These are phyloP conservation scores for Discostella pseudostelligera DNA, from an alignment of 108 stramenopile species.

Conservation along the genomic window DNA sequence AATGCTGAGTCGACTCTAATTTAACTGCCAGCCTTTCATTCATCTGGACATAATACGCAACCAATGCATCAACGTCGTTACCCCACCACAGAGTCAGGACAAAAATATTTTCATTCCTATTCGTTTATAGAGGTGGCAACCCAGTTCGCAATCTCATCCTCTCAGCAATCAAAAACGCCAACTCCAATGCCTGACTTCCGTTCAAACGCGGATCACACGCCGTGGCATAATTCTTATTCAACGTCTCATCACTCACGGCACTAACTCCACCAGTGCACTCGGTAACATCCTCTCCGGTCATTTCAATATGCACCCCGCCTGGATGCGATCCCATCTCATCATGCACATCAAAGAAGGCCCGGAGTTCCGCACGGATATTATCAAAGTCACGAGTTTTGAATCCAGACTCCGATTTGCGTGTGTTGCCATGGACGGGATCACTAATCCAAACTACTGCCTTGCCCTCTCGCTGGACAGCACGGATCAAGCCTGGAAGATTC, in stretches of 20 bases:
- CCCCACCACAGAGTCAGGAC: too few species aligned
- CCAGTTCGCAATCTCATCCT: conserved; percentile 89
- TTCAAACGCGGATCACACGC: conserved; percentile 98
- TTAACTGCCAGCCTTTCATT: too few species aligned
- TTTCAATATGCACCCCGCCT: conserved; percentile 96
- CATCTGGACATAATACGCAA: too few species aligned
- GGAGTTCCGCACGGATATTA: conserved; percentile 90
- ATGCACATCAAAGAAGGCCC: conserved; percentile 99
- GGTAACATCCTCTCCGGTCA: conserved; percentile 98
- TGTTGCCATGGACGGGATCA: conserved; percentile 99
- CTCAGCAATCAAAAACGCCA: conserved; percentile 96
- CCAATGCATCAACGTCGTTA: too few species aligned
- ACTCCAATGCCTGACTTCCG: conserved; percentile 95
- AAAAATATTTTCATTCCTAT: too few species aligned
- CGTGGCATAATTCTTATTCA: conserved; percentile 88
- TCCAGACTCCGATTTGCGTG: conserved; percentile 90
- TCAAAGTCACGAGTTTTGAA: conserved; percentile 98
- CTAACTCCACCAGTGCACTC: conserved; percentile 96
- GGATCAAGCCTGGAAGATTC: conserved; percentile 94
- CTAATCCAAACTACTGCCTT: conserved; percentile 95
- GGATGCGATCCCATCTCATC: conserved; percentile 96
- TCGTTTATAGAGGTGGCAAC: conserved; percentile 63
- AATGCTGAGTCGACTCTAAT: too few species aligned
- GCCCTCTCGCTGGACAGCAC: conserved; percentile 95
- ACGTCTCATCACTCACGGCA: conserved; percentile 79